These are phyloP conservation scores for Pseudonitzschia delicatissima DNA, from an alignment of 108 stramenopile genomes.

Conservation along the genomic window DNA sequence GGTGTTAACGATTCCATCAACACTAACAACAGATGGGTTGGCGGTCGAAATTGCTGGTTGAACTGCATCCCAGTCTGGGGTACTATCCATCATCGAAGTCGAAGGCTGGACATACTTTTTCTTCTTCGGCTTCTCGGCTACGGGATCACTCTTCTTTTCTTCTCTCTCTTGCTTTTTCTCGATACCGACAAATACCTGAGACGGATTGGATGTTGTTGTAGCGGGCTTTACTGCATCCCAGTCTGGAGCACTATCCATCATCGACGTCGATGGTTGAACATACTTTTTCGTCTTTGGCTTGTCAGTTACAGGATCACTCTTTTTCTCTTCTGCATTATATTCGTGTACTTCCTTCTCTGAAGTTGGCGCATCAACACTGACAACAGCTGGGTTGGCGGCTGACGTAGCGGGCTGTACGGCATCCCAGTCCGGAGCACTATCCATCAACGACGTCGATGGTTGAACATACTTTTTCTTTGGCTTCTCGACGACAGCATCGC, in stretches of 20 bases:
- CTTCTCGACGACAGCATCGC: neutral
- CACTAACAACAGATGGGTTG: conserved; percentile 8
- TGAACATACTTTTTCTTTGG: conserved; percentile 1
- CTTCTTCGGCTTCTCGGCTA: neutral
- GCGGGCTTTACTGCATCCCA: conserved; percentile 6
- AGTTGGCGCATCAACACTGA: neutral
- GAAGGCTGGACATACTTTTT: conserved; percentile 1
- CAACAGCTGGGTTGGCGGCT: neutral
- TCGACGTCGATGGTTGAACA: neutral
- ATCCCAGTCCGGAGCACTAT: conserved; percentile 2
- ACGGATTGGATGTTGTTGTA: neutral
- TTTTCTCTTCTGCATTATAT: neutral
- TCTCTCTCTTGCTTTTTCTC: neutral
- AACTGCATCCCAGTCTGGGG: conserved; percentile 5
- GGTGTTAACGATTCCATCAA: neutral
- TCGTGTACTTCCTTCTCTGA: neutral
- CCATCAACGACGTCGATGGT: neutral
- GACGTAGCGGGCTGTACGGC: neutral
- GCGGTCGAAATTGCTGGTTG: neutral
- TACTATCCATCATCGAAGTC: conserved; percentile 6
- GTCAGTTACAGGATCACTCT: neutral
- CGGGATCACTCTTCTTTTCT: neutral
- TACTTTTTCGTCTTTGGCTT: neutral
- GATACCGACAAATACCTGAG: neutral
- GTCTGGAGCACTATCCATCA: conserved; percentile 13